Evolutionary conservation across 1,284 basidiomycete genomes (phyloP).

Genomic region (Acaromyces ingoldii): DNA sequence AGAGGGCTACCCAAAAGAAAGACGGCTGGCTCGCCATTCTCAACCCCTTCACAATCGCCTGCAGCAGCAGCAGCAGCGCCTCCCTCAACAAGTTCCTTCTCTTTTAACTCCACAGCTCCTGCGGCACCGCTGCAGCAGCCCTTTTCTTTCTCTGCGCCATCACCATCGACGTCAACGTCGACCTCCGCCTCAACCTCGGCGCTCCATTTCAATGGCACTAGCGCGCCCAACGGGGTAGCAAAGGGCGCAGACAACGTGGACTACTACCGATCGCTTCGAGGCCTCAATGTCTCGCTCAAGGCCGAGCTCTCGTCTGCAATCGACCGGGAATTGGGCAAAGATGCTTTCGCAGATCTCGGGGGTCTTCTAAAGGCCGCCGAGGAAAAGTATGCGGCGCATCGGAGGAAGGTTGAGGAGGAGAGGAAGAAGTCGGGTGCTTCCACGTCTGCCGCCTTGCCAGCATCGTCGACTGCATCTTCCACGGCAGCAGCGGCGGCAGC

Average conservation of each 20-base stretch:
- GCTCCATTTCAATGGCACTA: not conserved
- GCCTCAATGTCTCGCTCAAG: constrained; percentile 1
- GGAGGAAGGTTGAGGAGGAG: not conserved
- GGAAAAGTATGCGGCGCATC: not conserved
- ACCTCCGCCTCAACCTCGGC: not conserved
- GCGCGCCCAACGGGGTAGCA: not conserved
- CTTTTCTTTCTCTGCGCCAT: not conserved
- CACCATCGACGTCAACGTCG: not conserved
- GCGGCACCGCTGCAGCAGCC: not conserved
- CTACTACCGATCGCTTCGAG: not conserved
- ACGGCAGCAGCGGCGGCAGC: not conserved
- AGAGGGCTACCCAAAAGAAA: constrained; percentile 4
- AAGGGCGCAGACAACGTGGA: not conserved
- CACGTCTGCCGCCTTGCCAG: too few relatives aligned
- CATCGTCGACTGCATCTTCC: too few relatives aligned
- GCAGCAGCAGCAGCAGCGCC: not conserved
- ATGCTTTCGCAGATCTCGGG: constrained; percentile 2
- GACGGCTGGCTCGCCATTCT: not conserved
- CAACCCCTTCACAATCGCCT: not conserved
- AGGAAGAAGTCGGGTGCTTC: too few relatives aligned
- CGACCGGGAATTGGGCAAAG: not conserved
- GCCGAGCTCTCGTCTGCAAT: not conserved
- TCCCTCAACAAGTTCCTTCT: not conserved
- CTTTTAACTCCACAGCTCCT: not conserved
- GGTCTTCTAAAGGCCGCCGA: not conserved